Conservation (phyloP, 2,329 filamentous ascomycete genomes). For the Xylogone sp. region DNA sequence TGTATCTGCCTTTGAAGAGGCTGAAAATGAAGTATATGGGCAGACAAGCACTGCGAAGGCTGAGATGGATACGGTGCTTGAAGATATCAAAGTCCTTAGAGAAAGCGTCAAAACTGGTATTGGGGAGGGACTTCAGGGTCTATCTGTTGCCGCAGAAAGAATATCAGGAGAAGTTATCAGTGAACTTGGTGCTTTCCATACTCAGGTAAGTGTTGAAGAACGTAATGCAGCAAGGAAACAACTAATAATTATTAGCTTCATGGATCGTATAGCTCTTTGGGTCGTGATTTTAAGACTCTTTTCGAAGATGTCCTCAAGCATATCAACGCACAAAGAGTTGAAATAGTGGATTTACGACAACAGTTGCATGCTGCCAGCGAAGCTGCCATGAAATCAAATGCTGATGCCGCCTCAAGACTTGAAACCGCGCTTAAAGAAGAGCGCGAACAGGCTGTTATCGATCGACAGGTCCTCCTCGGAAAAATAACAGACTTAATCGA, state of each 20-base stretch:
- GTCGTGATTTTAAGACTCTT: conserved; percentile 78
- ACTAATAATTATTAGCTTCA: conserved; percentile 57
- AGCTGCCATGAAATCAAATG: conserved; percentile 64
- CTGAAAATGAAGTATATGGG: conserved; percentile 63
- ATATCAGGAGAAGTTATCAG: conserved; percentile 87
- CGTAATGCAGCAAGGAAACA: neutral
- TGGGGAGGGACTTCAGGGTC: conserved; percentile 76
- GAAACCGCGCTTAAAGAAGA: conserved; percentile 73
- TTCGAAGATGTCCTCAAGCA: conserved; percentile 79
- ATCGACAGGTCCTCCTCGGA: conserved; percentile 68
- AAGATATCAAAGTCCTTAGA: conserved; percentile 86
- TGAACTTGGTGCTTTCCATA: conserved; percentile 82
- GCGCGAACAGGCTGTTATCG: conserved; percentile 64
- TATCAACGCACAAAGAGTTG: conserved; percentile 70
- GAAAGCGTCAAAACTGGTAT: conserved; percentile 86
- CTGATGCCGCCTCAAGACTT: conserved; percentile 61
- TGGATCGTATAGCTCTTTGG: conserved; percentile 76
- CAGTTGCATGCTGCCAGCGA: conserved; percentile 70
- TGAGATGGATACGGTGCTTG: conserved; percentile 85
- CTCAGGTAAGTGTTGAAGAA: conserved; percentile 40
- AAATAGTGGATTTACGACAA: conserved; percentile 68
- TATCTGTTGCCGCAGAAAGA: conserved; percentile 79
- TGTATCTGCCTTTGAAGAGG: conserved; percentile 61
- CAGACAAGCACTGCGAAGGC: conserved; percentile 69
- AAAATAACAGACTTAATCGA: conserved; percentile 79